phyloP scores from a whole-genome alignment of 2,329 filamentous ascomycete species.

The Teratosphaeria destructans region DNA sequence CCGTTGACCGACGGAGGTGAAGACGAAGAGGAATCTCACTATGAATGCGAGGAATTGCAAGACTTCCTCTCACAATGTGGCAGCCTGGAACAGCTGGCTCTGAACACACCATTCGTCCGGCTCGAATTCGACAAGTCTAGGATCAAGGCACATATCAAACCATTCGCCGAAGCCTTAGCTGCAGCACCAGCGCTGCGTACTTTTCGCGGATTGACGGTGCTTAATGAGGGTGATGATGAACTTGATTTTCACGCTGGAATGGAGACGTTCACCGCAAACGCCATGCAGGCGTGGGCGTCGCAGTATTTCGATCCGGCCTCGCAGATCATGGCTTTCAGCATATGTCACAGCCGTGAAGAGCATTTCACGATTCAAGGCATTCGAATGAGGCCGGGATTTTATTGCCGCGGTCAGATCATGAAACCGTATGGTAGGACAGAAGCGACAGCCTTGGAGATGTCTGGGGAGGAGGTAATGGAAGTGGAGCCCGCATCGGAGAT shows the following conservation, averaged over 20 bases:
- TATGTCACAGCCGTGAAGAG: background rate
- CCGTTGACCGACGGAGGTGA: background rate
- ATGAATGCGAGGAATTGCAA: background rate
- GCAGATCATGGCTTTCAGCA: background rate
- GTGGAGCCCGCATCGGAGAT: constrained; percentile 1
- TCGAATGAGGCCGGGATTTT: background rate
- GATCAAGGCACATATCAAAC: background rate
- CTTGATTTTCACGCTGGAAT: background rate
- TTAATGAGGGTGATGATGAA: background rate
- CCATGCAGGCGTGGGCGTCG: background rate
- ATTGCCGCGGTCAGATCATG: background rate
- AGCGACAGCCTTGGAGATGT: background rate
- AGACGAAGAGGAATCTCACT: background rate
- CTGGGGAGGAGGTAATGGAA: background rate
- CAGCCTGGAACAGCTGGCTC: background rate
- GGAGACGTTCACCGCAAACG: background rate
- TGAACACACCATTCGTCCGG: background rate
- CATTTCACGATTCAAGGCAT: background rate
- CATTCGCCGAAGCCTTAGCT: background rate
- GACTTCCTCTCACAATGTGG: background rate
- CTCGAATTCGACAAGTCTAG: background rate
- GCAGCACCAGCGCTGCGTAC: background rate
- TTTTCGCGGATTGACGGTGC: background rate
- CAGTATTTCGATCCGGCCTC: background rate
- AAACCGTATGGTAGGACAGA: background rate